Base-by-base conservation (phyloP, 768 basidiomycete species). In the Kwoniella pini region DNA sequence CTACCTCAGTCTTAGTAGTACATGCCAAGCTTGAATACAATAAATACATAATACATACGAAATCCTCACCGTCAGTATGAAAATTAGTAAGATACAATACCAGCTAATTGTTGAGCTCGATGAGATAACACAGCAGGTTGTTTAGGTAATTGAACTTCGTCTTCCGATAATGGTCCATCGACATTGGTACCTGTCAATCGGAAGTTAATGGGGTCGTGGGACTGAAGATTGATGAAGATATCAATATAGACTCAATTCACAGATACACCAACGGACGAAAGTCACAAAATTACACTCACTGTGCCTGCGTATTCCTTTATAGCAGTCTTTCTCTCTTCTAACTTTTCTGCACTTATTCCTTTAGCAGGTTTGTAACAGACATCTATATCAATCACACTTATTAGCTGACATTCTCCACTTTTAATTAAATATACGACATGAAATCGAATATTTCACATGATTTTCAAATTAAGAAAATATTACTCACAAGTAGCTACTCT, bases 301-400 rank as follows among this genome's bases (percentile, higher is more conserved):
- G 68, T 76, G 31, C 60, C 64, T 39, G 55, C 38, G 46, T 45
- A 63, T 13, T 72, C 68, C 6, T 49, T 57, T 38, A 70, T 42
- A 7, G 64, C 67, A 43, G 65, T 40, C 51, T 67, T 69, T 39
- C 66, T 60, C 12, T 49, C 27, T 21, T 60, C 68, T 17, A 70
- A 39, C 28, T 62, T 51, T 17, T 65, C 65, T 9, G 70, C 63
- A 1, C 63, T 54, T 31, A 68, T 68, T 17, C 64, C 67, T n/a
- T 52, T 57, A 0, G 72, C 73, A 7, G 75, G 75, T 48, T 77
- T 77, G 65, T 77, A 77, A 54, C 75, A 77, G 40, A 77, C 75
- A 48, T 77, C 75, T 77, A 54, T 7, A 36, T 36, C 33, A 36
- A 15, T 36, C 33, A 36, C 33, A 7, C 7, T 36, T 15, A 15